Conservation (phyloP, 2,329 filamentous ascomycete species). For the Fusarium sulawesiense region DNA sequence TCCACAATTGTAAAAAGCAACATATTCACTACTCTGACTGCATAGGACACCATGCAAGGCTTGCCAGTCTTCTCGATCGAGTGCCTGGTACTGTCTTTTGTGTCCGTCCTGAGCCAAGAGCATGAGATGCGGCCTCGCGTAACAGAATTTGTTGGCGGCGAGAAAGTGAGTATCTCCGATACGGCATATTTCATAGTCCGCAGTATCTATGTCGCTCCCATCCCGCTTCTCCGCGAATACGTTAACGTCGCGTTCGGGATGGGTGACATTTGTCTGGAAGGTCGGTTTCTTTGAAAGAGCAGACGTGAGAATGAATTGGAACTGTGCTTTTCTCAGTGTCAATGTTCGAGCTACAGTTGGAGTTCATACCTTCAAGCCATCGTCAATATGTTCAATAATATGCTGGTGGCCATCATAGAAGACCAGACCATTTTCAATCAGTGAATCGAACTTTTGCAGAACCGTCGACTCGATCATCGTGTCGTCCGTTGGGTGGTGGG, state of each 20-base stretch:
- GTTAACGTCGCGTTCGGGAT: rapidly evolving
- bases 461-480: neutral
- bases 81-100: neutral
- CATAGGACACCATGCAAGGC: neutral
- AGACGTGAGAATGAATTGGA: constrained; percentile 1
- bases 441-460: neutral
- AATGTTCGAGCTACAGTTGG: too few relatives aligned
- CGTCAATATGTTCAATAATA: neutral
- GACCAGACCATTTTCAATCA: rapidly evolving
- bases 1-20: neutral
- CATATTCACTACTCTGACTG: rapidly evolving
- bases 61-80: neutral
- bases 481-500: neutral
- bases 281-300: constrained; percentile 1
- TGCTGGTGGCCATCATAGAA: neutral
- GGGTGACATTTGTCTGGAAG: neutral
- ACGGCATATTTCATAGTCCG: neutral
- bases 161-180: neutral
- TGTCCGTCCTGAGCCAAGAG: neutral
- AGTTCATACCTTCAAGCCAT: neutral
- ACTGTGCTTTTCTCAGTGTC: neutral
- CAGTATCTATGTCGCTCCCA: neutral
- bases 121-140: constrained; percentile 3
- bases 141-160: constrained; percentile 1
- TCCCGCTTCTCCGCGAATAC: rapidly evolving